These are phyloP conservation scores for Brasilioporus rufonigricans DNA, from an alignment of 768 basidiomycete species.

Conservation along the genomic window DNA sequence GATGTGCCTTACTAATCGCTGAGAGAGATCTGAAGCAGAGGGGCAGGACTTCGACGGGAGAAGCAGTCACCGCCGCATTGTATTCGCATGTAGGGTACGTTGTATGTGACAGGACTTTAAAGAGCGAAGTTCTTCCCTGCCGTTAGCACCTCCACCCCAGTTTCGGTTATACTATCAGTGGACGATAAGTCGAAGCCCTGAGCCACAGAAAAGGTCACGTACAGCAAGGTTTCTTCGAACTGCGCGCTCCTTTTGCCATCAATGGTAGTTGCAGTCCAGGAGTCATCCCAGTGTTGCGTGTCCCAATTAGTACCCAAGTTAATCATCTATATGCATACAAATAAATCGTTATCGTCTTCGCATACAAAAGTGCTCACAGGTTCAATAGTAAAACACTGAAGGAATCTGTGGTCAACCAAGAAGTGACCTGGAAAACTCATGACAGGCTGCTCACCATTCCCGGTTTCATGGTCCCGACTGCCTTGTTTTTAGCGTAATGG, in stretches of 20 bases:
- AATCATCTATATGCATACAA: slow-evolving; percentile 66
- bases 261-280: slow-evolving; percentile 93
- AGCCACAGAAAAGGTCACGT: slow-evolving; percentile 34
- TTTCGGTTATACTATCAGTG: slow-evolving; percentile 76
- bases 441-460: slow-evolving; percentile 67
- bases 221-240: slow-evolving; percentile 97
- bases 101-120: slow-evolving; percentile 18
- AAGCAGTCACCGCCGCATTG: slow-evolving; percentile 18
- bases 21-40: slow-evolving; percentile 22
- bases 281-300: slow-evolving; percentile 85
- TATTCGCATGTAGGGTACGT: slow-evolving; percentile 24
- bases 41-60: slow-evolving; percentile 13
- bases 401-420: slow-evolving; percentile 4
- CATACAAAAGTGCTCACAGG: slow-evolving; percentile 46
- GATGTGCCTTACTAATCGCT: slow-evolving; percentile 24
- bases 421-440: neutral
- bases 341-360: slow-evolving; percentile 1
- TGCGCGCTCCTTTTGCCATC: slow-evolving; percentile 94
- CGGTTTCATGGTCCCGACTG: slow-evolving; percentile 87
- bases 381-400: slow-evolving; percentile 71
- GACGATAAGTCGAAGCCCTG: slow-evolving; percentile 14
- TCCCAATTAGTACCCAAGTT: slow-evolving; percentile 81
- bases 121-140: slow-evolving; percentile 40
- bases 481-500: slow-evolving; percentile 94
- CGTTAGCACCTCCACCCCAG: slow-evolving; percentile 85